phyloP scores from a whole-genome alignment of 306 rosid species.

The Erythrophleum fordii region DNA sequence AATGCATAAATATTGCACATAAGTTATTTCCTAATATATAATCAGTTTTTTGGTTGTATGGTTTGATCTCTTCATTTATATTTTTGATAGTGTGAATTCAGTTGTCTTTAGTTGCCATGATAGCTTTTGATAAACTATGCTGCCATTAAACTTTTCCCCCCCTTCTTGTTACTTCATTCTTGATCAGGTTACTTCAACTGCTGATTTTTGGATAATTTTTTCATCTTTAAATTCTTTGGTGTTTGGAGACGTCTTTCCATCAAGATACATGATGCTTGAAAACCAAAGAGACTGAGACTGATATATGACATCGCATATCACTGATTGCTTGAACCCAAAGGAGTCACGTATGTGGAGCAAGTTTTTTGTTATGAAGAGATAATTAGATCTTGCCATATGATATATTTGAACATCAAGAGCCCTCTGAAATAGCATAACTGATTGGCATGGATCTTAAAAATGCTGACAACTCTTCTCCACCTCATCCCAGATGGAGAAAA shows the following conservation, averaged over 20 bases:
- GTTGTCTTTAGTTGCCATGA: too few relatives aligned
- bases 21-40: background rate
- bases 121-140: too few relatives aligned
- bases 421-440: slow-evolving; percentile 28
- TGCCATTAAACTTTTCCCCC: background rate
- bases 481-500: slow-evolving; percentile 75
- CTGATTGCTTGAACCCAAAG: slow-evolving; percentile 24
- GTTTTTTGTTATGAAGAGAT: slow-evolving; percentile 14
- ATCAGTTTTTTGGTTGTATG: background rate
- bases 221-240: background rate
- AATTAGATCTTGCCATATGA: slow-evolving; percentile 18
- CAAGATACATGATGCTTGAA: background rate
- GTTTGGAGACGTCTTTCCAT: background rate
- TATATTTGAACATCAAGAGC: slow-evolving; percentile 10
- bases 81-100: too few relatives aligned
- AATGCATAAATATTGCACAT: too few relatives aligned
- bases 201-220: background rate
- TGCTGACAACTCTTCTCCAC: slow-evolving; percentile 41
- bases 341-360: slow-evolving; percentile 13
- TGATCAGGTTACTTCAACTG: background rate
- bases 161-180: background rate
- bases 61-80: background rate
- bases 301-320: background rate
- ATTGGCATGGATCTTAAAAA: slow-evolving; percentile 47
- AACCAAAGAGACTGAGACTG: background rate